Evolutionary conservation across 1,139 yeast genomes (phyloP).

Genomic region (Taiozyma sp.): DNA sequence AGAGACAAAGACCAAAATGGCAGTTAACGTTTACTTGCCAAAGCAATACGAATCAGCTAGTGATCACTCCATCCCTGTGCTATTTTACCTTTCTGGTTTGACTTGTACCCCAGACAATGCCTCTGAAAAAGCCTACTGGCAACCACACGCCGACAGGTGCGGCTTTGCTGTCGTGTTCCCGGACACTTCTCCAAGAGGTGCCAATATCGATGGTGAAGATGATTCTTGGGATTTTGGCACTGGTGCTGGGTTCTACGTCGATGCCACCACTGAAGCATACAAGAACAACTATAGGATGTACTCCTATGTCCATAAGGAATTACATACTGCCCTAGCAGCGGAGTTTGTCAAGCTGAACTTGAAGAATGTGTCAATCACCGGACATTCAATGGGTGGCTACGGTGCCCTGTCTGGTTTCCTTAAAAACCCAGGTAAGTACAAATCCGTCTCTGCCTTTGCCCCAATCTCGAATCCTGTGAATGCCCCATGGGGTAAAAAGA

Average conservation of each 20-base stretch:
- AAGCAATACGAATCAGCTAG: slow-evolving; percentile 35
- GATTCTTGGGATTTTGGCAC: slow-evolving; percentile 88
- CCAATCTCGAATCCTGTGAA: slow-evolving; percentile 79
- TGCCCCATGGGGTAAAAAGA: slow-evolving; percentile 85
- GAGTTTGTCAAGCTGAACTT: slow-evolving; percentile 51
- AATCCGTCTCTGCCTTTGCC: slow-evolving; percentile 85
- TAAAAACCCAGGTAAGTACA: slow-evolving; percentile 66
- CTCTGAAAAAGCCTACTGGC: slow-evolving; percentile 89
- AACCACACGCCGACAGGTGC: slow-evolving; percentile 69
- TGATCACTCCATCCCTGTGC: slow-evolving; percentile 52
- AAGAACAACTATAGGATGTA: slow-evolving; percentile 76
- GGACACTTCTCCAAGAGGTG: slow-evolving; percentile 97
- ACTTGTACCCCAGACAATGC: slow-evolving; percentile 95
- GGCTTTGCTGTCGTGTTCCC: slow-evolving; percentile 91
- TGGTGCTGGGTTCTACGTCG: slow-evolving; percentile 92
- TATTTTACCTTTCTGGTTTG: slow-evolving; percentile 80
- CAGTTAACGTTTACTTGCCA: slow-evolving; percentile 79
- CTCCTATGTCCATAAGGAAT: slow-evolving; percentile 71
- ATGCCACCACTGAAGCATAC: slow-evolving; percentile 76
- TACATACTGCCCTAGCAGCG: slow-evolving; percentile 44
- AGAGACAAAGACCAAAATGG: slow-evolving; percentile 68
- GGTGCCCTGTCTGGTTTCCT: slow-evolving; percentile 84
- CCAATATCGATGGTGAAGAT: slow-evolving; percentile 73
- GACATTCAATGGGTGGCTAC: slow-evolving; percentile 98
- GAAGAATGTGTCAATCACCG: slow-evolving; percentile 65